Percentiles rank a stretch among this genome's conserved stretches.
phyloP scores from a whole-genome alignment of 148 eudicot genomes.

The Agrostemma githago region DNA sequence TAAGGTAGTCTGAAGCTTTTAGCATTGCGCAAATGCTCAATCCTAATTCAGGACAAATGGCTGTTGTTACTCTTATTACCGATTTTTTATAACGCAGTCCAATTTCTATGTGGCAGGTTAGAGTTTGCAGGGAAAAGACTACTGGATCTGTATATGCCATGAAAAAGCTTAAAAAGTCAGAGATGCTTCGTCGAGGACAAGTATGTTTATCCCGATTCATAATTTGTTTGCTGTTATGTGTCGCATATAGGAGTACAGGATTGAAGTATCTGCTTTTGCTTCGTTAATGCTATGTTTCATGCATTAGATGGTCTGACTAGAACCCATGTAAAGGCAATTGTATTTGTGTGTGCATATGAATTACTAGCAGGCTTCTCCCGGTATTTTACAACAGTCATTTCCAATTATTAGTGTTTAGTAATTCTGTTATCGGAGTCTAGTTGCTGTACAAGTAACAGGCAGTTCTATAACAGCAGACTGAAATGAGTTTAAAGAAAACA shows the following conservation, averaged over 20 bases:
- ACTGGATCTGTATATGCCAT: slow-evolving; percentile 85
- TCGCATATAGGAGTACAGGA: background rate
- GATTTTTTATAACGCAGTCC: background rate
- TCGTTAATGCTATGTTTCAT: slow-evolving; percentile 2
- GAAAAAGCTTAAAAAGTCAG: slow-evolving; percentile 94
- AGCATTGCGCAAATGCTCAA: background rate
- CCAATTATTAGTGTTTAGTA: background rate
- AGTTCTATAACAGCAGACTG: background rate
- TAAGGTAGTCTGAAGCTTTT: slow-evolving; percentile 2
- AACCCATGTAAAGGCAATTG: background rate
- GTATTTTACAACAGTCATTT: background rate
- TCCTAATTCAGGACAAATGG: background rate
- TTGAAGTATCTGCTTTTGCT: background rate
- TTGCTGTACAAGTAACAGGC: background rate
- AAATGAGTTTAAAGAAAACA: background rate
- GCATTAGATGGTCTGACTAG: background rate
- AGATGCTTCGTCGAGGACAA: slow-evolving; percentile 99
- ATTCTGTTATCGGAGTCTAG: background rate
- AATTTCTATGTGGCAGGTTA: slow-evolving; percentile 50
- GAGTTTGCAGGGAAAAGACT: slow-evolving; percentile 84
- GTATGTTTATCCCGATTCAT: slow-evolving; percentile 35
- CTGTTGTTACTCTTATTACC: background rate
- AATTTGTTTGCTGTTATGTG: background rate
- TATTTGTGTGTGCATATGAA: background rate
- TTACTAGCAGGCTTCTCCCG: background rate